Percentiles rank a stretch among this genome's conserved stretches.
Evolutionary conservation across 139 green algal genomes (phyloP).

Genomic region (Desmodesmus armatus): DNA sequence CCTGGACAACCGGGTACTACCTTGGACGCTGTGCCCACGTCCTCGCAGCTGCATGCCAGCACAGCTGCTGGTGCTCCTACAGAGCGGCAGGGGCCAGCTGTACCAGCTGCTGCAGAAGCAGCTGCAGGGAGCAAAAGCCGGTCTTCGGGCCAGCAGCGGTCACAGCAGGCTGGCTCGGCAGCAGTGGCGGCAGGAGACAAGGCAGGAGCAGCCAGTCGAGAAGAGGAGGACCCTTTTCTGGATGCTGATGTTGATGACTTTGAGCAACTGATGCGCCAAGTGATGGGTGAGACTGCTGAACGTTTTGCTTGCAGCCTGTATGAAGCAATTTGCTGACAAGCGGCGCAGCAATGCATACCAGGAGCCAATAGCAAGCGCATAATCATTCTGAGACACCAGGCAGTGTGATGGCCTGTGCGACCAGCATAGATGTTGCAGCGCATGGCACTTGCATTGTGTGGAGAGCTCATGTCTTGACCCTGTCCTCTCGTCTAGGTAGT

Average conservation of each 20-base stretch:
- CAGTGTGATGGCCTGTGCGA: too few relatives aligned
- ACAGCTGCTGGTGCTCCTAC: background rate
- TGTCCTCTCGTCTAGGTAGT: background rate
- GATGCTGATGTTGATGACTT: too few relatives aligned
- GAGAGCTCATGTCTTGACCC: background rate
- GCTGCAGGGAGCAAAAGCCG: background rate
- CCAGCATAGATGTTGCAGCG: too few relatives aligned
- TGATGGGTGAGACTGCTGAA: too few relatives aligned
- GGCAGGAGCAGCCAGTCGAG: background rate
- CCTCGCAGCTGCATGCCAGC: slow-evolving; percentile 3
- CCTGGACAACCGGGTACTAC: slow-evolving; percentile 5
- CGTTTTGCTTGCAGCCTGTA: too few relatives aligned
- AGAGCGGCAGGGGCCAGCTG: background rate
- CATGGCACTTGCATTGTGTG: background rate
- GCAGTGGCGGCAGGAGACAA: background rate
- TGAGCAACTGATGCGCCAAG: too few relatives aligned
- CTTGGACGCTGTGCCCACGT: too few relatives aligned
- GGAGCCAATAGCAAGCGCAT: too few relatives aligned
- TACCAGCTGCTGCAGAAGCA: background rate
- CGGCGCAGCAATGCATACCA: too few relatives aligned
- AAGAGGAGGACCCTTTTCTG: too few relatives aligned
- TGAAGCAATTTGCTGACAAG: too few relatives aligned
- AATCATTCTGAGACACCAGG: too few relatives aligned
- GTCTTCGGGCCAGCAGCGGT: background rate
- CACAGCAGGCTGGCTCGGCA: background rate